These are phyloP conservation scores for Copromyces sp. DNA, from an alignment of 495 filamentous ascomycete species.

Conservation along the genomic window DNA sequence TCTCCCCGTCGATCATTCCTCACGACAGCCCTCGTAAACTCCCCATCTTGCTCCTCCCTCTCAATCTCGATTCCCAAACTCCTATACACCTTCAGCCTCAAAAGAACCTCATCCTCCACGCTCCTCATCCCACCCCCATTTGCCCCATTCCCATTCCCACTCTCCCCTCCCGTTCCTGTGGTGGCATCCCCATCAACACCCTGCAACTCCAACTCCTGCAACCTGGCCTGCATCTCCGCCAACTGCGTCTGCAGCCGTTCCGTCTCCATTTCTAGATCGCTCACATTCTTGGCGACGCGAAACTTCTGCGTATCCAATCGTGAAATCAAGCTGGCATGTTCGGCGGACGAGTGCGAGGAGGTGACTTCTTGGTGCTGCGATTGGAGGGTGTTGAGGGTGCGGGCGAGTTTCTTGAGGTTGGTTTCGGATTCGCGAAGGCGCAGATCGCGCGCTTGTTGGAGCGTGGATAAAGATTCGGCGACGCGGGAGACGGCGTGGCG, in stretches of 20 bases:
- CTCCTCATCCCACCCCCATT: slow-evolving; percentile 8
- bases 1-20: slow-evolving; percentile 81
- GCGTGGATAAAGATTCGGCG: slow-evolving; percentile 65
- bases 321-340: slow-evolving; percentile 71
- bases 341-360: slow-evolving; percentile 56
- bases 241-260: slow-evolving; percentile 78
- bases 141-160: neutral
- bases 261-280: slow-evolving; percentile 83
- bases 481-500: slow-evolving; percentile 79
- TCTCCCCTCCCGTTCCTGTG: neutral
- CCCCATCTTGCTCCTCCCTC: slow-evolving; percentile 57
- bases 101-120: slow-evolving; percentile 43
- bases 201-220: slow-evolving; percentile 78
- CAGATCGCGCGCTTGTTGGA: slow-evolving; percentile 67
- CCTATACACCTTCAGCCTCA: slow-evolving; percentile 85
- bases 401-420: slow-evolving; percentile 62
- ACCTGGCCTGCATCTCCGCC: slow-evolving; percentile 58
- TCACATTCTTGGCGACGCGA: slow-evolving; percentile 76
- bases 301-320: slow-evolving; percentile 91
- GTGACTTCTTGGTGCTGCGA: slow-evolving; percentile 63
- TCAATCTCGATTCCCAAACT: slow-evolving; percentile 85
- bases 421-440: slow-evolving; percentile 62
- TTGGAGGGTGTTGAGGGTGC: slow-evolving; percentile 56
- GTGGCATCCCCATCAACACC: slow-evolving; percentile 51
- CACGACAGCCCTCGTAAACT: slow-evolving; percentile 77